Evolutionary conservation across 306 rosid species (phyloP).

Genomic region (Medicago ruthenica): DNA sequence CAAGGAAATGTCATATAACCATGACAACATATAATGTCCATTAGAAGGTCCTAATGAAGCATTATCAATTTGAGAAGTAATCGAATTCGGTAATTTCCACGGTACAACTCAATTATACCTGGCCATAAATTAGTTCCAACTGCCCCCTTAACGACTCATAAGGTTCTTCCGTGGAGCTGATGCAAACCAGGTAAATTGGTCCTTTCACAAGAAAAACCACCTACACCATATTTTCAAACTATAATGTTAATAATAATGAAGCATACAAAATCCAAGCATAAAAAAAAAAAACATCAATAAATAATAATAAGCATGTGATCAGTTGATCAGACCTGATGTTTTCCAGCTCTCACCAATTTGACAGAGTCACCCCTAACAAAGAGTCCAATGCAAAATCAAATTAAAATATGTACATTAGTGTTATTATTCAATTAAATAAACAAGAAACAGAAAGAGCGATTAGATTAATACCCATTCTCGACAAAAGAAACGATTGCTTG

Average conservation of each 20-base stretch:
- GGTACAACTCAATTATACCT: conserved; percentile 61
- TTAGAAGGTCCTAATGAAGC: conserved; percentile 33
- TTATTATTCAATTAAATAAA: conserved; percentile 19
- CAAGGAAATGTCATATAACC: conserved; percentile 36
- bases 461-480: conserved; percentile 71
- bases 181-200: conserved; percentile 97
- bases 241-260: conserved; percentile 6
- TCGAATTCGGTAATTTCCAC: conserved; percentile 14
- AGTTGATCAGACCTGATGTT: conserved; percentile 71
- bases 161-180: conserved; percentile 97
- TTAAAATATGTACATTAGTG: neutral
- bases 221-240: conserved; percentile 51
- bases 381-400: conserved; percentile 28
- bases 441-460: conserved; percentile 14
- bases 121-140: conserved; percentile 91
- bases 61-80: conserved; percentile 33
- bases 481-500: conserved; percentile 95
- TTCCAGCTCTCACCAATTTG: conserved; percentile 89
- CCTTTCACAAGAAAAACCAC: conserved; percentile 97
- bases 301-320: conserved; percentile 19
- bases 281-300: neutral
- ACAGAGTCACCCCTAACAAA: conserved; percentile 77
- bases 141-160: conserved; percentile 86
- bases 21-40: conserved; percentile 26
- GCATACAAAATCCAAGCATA: conserved; percentile 24